phyloP scores from a whole-genome alignment of 2,329 filamentous ascomycete genomes.

The Dryadomyces quercivorus region DNA sequence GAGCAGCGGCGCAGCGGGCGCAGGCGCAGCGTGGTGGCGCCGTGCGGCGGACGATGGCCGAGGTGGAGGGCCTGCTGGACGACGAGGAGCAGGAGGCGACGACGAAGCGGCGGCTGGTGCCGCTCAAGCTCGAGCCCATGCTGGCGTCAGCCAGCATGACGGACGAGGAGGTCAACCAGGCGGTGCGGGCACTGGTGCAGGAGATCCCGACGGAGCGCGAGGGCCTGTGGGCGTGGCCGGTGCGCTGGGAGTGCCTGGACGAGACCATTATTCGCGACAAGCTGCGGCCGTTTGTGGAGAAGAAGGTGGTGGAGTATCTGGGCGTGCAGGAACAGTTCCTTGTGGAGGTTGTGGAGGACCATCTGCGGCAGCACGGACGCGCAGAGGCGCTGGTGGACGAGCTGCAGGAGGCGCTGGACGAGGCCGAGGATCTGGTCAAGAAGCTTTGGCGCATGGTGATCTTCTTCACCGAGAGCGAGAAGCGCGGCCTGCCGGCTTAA shows the following conservation, averaged over 20 bases:
- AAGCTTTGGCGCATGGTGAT: conserved; percentile 98
- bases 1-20: conserved; percentile 68
- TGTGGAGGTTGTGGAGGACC: conserved; percentile 83
- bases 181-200: conserved; percentile 67
- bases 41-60: conserved; percentile 69
- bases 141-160: conserved; percentile 56
- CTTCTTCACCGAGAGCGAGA: conserved; percentile 93
- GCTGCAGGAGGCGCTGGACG: conserved; percentile 79
- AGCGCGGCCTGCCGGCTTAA: conserved; percentile 64
- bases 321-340: conserved; percentile 94
- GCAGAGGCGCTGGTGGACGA: conserved; percentile 77
- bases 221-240: conserved; percentile 80
- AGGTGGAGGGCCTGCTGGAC: conserved; percentile 88
- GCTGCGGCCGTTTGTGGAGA: conserved; percentile 87
- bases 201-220: conserved; percentile 84
- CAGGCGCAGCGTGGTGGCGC: conserved; percentile 43
- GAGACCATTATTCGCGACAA: conserved; percentile 71
- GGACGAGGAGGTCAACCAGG: conserved; percentile 77
- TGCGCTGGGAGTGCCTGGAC: conserved; percentile 88
- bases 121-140: conserved; percentile 68
- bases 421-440: conserved; percentile 86
- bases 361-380: conserved; percentile 61
- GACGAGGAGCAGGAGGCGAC: conserved; percentile 75
- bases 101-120: conserved; percentile 63
- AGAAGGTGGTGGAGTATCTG: conserved; percentile 94